A percentile compares a stretch with the other conserved stretches of the same genome.
Conservation (phyloP, 331 rosid genomes). For the Quercus tomentella region DNA sequence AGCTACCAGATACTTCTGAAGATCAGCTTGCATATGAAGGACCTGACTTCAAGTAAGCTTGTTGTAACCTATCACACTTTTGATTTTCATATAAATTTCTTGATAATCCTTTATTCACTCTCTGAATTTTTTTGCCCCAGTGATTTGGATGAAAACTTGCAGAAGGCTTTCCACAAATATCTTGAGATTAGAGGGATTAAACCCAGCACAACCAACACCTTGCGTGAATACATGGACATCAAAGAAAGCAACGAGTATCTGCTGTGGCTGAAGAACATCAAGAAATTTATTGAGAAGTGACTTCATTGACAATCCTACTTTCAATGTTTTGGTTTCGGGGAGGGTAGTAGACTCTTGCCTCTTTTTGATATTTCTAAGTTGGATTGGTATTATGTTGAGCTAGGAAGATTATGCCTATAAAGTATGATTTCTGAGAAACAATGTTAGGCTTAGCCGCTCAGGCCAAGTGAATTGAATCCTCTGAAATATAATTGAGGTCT, state of each 20-base stretch:
- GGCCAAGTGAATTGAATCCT: not conserved
- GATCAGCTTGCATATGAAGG: conserved; percentile 74
- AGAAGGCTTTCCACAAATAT: conserved; percentile 70
- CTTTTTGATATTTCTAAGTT: not conserved
- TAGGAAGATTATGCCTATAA: not conserved
- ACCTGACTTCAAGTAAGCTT: conserved; percentile 64
- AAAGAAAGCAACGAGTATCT: conserved; percentile 59
- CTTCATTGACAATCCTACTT: not conserved
- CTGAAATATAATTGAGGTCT: not conserved
- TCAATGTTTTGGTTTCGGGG: not conserved
- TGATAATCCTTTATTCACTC: not conserved
- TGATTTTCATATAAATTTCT: not conserved
- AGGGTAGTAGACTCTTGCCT: conserved; percentile 7
- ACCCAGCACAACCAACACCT: conserved; percentile 44
- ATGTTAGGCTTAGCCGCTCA: too few relatives aligned
- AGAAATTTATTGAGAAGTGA: conserved; percentile 62
- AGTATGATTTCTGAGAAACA: not conserved
- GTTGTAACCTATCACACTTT: not conserved
- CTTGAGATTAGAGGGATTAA: conserved; percentile 72
- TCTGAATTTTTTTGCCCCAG: conserved; percentile 29
- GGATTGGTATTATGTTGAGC: not conserved
- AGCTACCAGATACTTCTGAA: conserved; percentile 43
- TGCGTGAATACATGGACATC: conserved; percentile 58
- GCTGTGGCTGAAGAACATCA: conserved; percentile 75
- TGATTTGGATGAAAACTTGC: conserved; percentile 80